Conservation (phyloP, 257 asterid species). For the Capsicum chinense region DNA sequence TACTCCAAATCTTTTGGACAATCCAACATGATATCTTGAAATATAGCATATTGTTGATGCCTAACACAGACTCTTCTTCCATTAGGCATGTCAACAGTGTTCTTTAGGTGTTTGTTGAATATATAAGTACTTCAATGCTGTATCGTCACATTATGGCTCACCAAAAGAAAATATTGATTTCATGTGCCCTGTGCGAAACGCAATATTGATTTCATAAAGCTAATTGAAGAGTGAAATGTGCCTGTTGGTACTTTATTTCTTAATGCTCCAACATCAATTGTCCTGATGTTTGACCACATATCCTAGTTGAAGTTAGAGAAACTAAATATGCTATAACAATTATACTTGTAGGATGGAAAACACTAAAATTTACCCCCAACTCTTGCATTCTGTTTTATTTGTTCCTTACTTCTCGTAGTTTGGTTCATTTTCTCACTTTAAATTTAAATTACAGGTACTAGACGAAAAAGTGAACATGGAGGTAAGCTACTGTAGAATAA, state of each 20-base stretch:
- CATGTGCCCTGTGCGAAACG: no score
- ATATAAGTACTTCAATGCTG: no score
- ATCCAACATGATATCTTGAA: no score
- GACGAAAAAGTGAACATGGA: constrained; percentile 30
- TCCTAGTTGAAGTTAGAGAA: neutral
- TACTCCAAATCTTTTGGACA: no score
- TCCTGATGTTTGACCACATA: neutral
- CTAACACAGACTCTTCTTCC: no score
- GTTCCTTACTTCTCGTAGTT: neutral
- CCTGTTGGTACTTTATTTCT: neutral
- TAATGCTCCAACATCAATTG: neutral
- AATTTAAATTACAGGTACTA: constrained; percentile 41
- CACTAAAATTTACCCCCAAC: neutral
- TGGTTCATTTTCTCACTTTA: neutral
- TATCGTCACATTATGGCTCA: no score
- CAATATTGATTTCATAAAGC: no score
- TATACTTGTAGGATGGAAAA: neutral
- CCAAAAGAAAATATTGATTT: no score
- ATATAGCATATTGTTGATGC: no score
- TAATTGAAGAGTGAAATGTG: neutral
- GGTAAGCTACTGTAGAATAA: constrained; percentile 31
- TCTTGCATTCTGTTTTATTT: neutral
- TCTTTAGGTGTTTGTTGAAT: no score
- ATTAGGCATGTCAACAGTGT: no score
- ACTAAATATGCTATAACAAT: neutral